Evolutionary conservation across 495 filamentous ascomycete genomes (phyloP).

Genomic region (Hypomontagnella monticulosa): DNA sequence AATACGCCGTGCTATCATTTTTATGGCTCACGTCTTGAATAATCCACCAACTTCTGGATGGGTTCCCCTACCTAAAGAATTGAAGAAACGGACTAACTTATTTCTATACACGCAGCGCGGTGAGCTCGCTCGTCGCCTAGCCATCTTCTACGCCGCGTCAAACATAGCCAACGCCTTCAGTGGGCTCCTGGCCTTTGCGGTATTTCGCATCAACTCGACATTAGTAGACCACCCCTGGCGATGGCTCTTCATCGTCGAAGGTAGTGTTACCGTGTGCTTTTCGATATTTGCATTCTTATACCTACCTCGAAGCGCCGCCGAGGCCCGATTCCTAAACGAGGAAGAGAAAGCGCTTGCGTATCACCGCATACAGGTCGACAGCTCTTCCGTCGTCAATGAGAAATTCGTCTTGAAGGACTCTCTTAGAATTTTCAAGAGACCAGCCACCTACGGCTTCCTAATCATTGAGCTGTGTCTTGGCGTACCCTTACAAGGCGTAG

Average conservation of each 20-base stretch:
- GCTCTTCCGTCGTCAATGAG: constrained; percentile 75
- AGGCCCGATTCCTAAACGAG: constrained; percentile 69
- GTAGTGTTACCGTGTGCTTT: constrained; percentile 69
- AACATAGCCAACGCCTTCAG: constrained; percentile 79
- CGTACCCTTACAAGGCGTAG: constrained; percentile 76
- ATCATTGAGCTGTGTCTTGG: constrained; percentile 78
- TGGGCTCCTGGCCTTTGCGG: constrained; percentile 77
- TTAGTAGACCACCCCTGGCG: constrained; percentile 67
- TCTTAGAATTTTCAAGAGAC: constrained; percentile 69
- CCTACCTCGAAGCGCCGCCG: constrained; percentile 70
- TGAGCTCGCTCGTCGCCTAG: constrained; percentile 78
- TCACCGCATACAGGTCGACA: constrained; percentile 78
- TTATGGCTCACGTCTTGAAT: no score
- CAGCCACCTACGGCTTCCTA: constrained; percentile 70
- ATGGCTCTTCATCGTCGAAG: constrained; percentile 83
- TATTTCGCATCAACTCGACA: constrained; percentile 70
- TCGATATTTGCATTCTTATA: constrained; percentile 75
- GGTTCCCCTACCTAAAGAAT: no score
- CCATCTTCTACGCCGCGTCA: constrained; percentile 80
- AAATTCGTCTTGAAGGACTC: constrained; percentile 73
- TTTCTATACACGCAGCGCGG: no score
- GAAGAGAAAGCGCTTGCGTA: constrained; percentile 76
- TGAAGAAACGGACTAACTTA: no score
- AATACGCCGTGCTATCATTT: no score
- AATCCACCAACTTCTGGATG: no score